Evolutionary conservation across 2,329 filamentous ascomycete genomes (phyloP).

Genomic region (Hyphodiscus sp.): DNA sequence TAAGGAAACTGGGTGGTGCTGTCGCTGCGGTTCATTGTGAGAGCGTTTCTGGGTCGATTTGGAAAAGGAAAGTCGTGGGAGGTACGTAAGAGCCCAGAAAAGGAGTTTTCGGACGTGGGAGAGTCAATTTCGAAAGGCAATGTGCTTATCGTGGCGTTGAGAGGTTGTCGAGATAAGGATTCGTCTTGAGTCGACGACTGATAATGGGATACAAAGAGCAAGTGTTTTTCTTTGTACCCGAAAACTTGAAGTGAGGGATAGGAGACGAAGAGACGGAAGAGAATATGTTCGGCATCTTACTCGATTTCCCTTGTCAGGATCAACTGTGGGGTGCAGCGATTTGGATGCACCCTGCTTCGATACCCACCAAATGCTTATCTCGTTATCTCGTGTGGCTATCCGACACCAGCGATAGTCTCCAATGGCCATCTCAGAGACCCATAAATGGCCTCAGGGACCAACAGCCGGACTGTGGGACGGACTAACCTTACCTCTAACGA

Average conservation of each 20-base stretch:
- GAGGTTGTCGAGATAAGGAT: conserved; percentile 13
- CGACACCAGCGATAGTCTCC: neutral
- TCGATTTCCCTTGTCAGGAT: conserved; percentile 1
- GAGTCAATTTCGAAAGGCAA: conserved; percentile 3
- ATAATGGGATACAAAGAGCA: conserved; percentile 4
- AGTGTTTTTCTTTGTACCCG: conserved; percentile 1
- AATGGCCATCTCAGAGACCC: neutral
- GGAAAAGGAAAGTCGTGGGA: conserved; percentile 7
- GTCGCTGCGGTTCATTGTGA: conserved; percentile 19
- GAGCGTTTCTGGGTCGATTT: neutral
- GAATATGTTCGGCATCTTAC: neutral
- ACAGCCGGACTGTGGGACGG: neutral
- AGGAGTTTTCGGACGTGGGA: neutral
- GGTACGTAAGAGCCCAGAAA: conserved; percentile 1
- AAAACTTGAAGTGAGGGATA: neutral
- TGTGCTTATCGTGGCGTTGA: conserved; percentile 23
- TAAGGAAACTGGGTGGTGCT: conserved; percentile 13
- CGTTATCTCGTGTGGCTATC: conserved; percentile 7
- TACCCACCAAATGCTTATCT: conserved; percentile 21
- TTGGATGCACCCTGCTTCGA: conserved; percentile 9
- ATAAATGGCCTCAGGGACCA: neutral
- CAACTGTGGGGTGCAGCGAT: conserved; percentile 22
- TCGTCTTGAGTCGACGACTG: conserved; percentile 6
- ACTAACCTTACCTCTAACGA: conserved; percentile 4
- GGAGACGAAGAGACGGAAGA: conserved; percentile 7